Evolutionary conservation across 108 stramenopile species (phyloP).

Genomic region (Nitzschia sp.): DNA sequence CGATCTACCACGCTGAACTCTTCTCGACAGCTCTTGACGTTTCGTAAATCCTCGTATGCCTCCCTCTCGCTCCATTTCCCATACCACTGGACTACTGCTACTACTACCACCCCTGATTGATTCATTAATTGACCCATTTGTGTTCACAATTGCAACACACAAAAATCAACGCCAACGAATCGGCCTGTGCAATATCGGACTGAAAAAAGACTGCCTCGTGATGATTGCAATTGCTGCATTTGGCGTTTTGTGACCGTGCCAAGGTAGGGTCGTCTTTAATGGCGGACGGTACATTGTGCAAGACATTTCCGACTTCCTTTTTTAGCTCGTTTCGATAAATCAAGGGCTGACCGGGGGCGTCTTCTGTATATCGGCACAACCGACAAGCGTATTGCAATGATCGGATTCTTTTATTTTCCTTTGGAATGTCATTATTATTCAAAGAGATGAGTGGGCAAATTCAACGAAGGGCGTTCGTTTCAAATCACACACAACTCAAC

Average conservation of each 20-base stretch:
- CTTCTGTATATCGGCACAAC: constrained; percentile 81
- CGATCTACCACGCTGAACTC: no score
- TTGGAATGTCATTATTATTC: not conserved
- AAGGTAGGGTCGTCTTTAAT: constrained; percentile 90
- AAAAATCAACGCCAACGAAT: constrained; percentile 88
- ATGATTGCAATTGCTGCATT: constrained; percentile 85
- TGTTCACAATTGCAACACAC: constrained; percentile 91
- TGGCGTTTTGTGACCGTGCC: constrained; percentile 77
- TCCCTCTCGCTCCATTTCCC: no score
- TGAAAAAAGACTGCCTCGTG: constrained; percentile 92
- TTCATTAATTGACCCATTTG: constrained; percentile 79
- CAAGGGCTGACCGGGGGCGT: constrained; percentile 59
- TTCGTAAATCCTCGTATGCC: no score
- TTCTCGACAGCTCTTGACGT: no score
- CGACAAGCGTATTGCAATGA: constrained; percentile 80
- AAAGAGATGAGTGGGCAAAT: not conserved
- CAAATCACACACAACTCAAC: constrained; percentile 14
- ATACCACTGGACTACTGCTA: no score
- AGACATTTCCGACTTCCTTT: constrained; percentile 85
- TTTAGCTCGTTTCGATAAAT: constrained; percentile 84
- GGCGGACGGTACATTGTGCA: constrained; percentile 80
- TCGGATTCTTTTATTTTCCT: constrained; percentile 81
- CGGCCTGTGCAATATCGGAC: constrained; percentile 73
- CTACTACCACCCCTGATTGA: no score
- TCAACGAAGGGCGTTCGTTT: not conserved